These are phyloP conservation scores for Phytophthora nicotianae DNA, from an alignment of 352 stramenopile genomes.

Conservation along the genomic window DNA sequence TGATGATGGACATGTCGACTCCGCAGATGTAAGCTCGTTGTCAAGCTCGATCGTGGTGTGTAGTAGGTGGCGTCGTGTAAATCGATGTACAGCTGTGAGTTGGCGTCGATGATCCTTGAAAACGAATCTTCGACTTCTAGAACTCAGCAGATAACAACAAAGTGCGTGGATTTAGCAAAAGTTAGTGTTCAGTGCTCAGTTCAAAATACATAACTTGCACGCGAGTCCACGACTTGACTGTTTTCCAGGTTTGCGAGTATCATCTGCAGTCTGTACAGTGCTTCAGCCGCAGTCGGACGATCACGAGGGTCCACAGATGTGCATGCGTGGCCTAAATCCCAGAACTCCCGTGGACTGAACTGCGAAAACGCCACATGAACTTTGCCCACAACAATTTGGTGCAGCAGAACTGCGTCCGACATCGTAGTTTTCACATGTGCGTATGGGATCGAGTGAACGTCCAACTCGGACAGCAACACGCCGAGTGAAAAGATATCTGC, in stretches of 20 bases:
- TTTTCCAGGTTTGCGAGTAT: slow-evolving; percentile 11
- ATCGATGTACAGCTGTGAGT: slow-evolving; percentile 14
- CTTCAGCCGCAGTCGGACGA: slow-evolving; percentile 16
- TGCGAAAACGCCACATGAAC: slow-evolving; percentile 13
- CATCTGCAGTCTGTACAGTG: slow-evolving; percentile 12
- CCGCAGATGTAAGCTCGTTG: slow-evolving; percentile 30
- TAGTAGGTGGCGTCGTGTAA: slow-evolving; percentile 8
- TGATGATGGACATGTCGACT: slow-evolving; percentile 55
- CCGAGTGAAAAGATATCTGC: slow-evolving; percentile 22
- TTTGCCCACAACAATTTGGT: slow-evolving; percentile 4
- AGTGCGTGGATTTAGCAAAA: background rate
- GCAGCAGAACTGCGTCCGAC: slow-evolving; percentile 16
- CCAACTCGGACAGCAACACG: slow-evolving; percentile 15
- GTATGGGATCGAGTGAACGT: slow-evolving; percentile 15
- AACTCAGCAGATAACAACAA: too few relatives aligned
- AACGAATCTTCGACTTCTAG: too few relatives aligned
- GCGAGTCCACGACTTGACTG: background rate
- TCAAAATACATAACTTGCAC: slow-evolving; percentile 11
- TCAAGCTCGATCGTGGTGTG: slow-evolving; percentile 7
- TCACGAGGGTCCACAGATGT: slow-evolving; percentile 9
- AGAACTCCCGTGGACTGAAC: slow-evolving; percentile 9
- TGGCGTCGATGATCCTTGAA: background rate
- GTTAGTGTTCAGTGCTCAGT: background rate
- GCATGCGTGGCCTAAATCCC: slow-evolving; percentile 7
- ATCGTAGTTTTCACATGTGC: slow-evolving; percentile 7